These are phyloP conservation scores for Leccinum boreale DNA, from an alignment of 768 basidiomycete species.

Conservation along the genomic window DNA sequence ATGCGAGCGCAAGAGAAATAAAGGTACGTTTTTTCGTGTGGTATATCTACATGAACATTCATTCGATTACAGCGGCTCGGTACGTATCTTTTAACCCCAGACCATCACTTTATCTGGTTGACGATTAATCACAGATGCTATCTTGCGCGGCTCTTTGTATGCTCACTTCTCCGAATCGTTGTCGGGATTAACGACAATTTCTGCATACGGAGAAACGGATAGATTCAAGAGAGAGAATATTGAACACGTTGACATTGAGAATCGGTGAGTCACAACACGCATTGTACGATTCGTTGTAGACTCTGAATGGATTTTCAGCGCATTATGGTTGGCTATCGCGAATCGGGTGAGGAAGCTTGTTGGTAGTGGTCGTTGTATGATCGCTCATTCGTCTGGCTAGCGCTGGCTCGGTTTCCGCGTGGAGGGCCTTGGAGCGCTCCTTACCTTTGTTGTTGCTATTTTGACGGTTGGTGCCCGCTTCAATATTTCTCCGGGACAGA, in stretches of 20 bases:
- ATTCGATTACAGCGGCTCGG: constrained; percentile 48
- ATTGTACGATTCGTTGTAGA: neutral
- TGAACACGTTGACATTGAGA: constrained; percentile 77
- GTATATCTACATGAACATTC: neutral
- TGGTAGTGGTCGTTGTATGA: neutral
- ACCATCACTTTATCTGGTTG: neutral
- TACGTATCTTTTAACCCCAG: constrained; percentile 18
- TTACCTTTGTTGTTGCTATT: constrained; percentile 78
- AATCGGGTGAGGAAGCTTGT: constrained; percentile 54
- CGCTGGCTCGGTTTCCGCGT: constrained; percentile 88
- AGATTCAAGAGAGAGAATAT: constrained; percentile 78
- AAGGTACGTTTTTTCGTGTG: constrained; percentile 46
- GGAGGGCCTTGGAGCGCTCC: constrained; percentile 72
- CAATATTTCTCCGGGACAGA: constrained; percentile 74
- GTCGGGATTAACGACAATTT: constrained; percentile 81
- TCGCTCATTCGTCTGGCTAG: constrained; percentile 28
- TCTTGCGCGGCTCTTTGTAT: constrained; percentile 84
- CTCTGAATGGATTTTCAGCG: constrained; percentile 35
- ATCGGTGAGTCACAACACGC: constrained; percentile 46
- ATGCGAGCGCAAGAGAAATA: constrained; percentile 80
- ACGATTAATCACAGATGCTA: constrained; percentile 50
- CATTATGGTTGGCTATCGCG: constrained; percentile 82
- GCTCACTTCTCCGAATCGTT: constrained; percentile 92
- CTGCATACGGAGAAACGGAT: constrained; percentile 77
- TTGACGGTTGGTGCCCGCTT: constrained; percentile 73